Base-by-base conservation (phyloP, 1,284 basidiomycete species). In the Austroboletus novae-zelandiae region DNA sequence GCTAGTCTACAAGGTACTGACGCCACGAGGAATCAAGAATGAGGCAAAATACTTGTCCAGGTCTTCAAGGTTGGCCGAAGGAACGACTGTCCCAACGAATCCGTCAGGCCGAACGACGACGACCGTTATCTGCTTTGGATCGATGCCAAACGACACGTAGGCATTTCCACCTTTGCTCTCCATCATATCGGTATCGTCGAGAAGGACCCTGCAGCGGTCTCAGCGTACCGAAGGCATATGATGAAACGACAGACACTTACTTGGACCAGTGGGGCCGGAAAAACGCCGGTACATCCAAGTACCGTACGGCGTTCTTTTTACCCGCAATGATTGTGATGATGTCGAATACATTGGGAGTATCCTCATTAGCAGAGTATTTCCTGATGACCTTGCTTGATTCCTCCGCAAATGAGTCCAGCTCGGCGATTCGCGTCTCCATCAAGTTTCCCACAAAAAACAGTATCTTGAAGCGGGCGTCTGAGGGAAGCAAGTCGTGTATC, bases 41-140 rank as follows among this genome's bases (percentile, higher is more conserved):
- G 45, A 47, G 13, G 36, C 45, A n/a, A 46, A 46, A 11, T 46
- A 46, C 4, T n/a, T 20, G 3, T 46, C 45, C 5, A 46, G 18
- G 9, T 39, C 45, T 17, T 5, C 29, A 10, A 46, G 10, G 8
- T 42, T 41, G 4, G 20, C 47, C 9, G 54, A 55, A 8, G 54
- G 45, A 20, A 10, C 48, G 11, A 55, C 20, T 1, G 20, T 35
- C 25, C 53, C 54, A 1, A 55, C 54, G 31, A 56, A 52, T 25
- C 54, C 54, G 40, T 55, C 53, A 0, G 54, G 54, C n/a, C 54
- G 54, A 39, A 55, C 48, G 18, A 56, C 39, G 3, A 40, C 37
- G 5, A 40, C 20, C 20, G 37, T 40, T 5, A 40, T 40, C 20
- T 40, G 20, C 18, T 23, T 25, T 13, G 37, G 13, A 7, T 37